Evolutionary conservation across 805 yeast species (phyloP).

Genomic region (Scheffersomyces coipomensis): DNA sequence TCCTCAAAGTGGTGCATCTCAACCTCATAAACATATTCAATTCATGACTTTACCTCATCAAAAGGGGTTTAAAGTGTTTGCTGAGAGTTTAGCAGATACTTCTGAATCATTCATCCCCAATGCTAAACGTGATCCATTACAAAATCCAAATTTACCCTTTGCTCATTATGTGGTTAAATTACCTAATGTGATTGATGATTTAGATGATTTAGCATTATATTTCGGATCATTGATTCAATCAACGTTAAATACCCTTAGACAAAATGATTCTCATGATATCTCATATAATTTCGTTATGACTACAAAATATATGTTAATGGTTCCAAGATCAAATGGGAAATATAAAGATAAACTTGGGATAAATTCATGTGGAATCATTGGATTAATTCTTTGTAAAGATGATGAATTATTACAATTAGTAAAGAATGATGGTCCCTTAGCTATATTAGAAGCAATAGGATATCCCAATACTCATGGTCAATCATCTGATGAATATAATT

Average conservation of each 20-base stretch:
- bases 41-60: slow-evolving; percentile 65
- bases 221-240: slow-evolving; percentile 75
- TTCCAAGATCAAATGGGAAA: slow-evolving; percentile 70
- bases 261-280: slow-evolving; percentile 41
- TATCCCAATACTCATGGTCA: slow-evolving; percentile 59
- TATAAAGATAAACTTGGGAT: slow-evolving; percentile 56
- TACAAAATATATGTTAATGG: slow-evolving; percentile 75
- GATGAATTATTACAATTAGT: slow-evolving; percentile 52
- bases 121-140: slow-evolving; percentile 55
- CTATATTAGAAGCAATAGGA: slow-evolving; percentile 64
- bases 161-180: slow-evolving; percentile 81
- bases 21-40: slow-evolving; percentile 90
- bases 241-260: slow-evolving; percentile 63
- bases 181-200: slow-evolving; percentile 29
- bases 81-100: slow-evolving; percentile 45
- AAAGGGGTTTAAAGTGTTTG: slow-evolving; percentile 51
- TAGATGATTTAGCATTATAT: slow-evolving; percentile 59
- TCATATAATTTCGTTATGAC: slow-evolving; percentile 85
- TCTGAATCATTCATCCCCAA: slow-evolving; percentile 48
- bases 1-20: slow-evolving; percentile 87
- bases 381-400: slow-evolving; percentile 74
- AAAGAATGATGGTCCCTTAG: slow-evolving; percentile 44
- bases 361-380: slow-evolving; percentile 79
- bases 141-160: slow-evolving; percentile 62
- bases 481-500: slow-evolving; percentile 63